Evolutionary conservation across 1,139 yeast species (phyloP), one percentile per base, ranked within the genome.

Genomic region (Geotrichum europaeum): DNA sequence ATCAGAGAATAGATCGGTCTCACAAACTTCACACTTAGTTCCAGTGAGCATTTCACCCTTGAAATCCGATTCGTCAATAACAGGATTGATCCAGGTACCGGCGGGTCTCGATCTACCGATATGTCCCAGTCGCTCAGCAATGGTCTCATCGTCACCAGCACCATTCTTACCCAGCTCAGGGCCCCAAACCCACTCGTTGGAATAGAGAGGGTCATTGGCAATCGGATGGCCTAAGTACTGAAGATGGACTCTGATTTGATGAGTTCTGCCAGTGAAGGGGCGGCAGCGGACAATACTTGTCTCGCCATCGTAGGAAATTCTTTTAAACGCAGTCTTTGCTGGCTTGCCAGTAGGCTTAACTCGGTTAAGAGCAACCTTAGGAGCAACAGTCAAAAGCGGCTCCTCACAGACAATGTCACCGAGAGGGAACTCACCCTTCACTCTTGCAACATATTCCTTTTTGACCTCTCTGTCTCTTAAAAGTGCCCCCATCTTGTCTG

Each of bases 261-360:
- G 99, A 0, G 98, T 89, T 68, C 99, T 79, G 0, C 99, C 99
- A 0, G 99, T 92, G 22, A 81, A 74, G 0, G 99, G 99, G 63
- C 78, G 81, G 72, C 98, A 92, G 62, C 85, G 80, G 2, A 94
- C 97, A 47, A 94, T 79, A 61, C 96, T 83, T 0, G 86, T 76
- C 6, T 71, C 71, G 1, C 86, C 84, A 68, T 87, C 89, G 68
- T 80, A 86, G 1, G 85, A 79, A 1, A 88, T 73, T 45, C 90
- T 73, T 56, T 75, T 76, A 70, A 86, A 87, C 15, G 74, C 72
- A 3, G 81, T 78, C 43, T 68, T 71, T 58, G 79, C 75, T 0
- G 84, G 79, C 71, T 90, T 91, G 1, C 97, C 96, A 36, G 75
- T 79, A 36, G 77, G 75, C 63, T 84, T 87, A 5, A 90, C 87